Base-by-base conservation (phyloP, 768 basidiomycete genomes). In the Panellus pusillus region DNA sequence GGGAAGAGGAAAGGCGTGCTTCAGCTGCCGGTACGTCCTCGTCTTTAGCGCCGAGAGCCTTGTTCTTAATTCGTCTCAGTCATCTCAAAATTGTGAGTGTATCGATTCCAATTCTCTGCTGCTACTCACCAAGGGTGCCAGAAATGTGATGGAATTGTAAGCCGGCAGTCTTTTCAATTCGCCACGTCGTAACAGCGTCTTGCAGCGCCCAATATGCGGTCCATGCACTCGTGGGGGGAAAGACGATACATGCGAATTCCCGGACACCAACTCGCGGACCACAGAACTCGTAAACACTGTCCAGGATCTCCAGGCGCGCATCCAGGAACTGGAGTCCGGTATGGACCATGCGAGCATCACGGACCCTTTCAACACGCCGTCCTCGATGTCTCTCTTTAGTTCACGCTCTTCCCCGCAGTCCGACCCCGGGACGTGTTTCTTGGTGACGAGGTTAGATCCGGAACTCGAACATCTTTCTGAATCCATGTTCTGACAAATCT, bases 241-340 rank as follows among this genome's bases (percentile, higher is more conserved):
- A 15, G 61, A 57, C 4, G 74, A 74, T 4, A 74, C 75, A 36
- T 79, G 78, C 53, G 77, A 79, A 63, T 79, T 78, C 55, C 68
- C 69, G 0, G 77, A 77, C 43, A 71, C 68, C 3, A 63, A 61
- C 14, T 70, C 78, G 0, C 66, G 66, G 6, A 78, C 70, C 0
- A 61, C 77, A 40, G 61, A 67, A 3, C 59, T 79, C 14, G 74
- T 78, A 55, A 67, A 73, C 12, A 65, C 74, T 1, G 57, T 79
- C 5, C 51, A 66, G 0, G 67, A 69, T 18, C 61, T 79, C 12
- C 68, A 70, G 55, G 62, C 68, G 11, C 70, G 76, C 19, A 61
- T 79, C 1, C 60, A 58, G 13, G 73, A 74, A 14, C 36, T 73
- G 9, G 19, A n/a, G 19, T 9, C 32, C 8, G 32, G 32, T 14